Base-by-base conservation (phyloP, 768 basidiomycete species). In the Dacryopinax primogenitus region DNA sequence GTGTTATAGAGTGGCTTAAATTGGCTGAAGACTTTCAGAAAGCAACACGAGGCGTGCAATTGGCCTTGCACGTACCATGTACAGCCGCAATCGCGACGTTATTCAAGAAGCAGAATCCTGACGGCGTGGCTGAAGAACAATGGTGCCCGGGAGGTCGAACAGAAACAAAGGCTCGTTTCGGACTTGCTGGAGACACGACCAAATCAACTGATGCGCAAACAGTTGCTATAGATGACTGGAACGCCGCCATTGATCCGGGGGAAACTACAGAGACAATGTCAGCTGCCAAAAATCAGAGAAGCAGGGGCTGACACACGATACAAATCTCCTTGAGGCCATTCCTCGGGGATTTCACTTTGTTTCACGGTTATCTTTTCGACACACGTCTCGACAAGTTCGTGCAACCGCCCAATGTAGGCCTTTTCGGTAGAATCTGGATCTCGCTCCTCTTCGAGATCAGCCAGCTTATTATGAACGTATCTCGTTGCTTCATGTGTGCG, bases 51-150 rank as follows among this genome's bases (percentile, higher is more conserved):
- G n/a, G n/a, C 37, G 34, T 33, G 11, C 9, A 11, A 63, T 62
- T 12, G 13, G 32, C 21, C 2, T 28, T 28, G 21, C 32, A 7
- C 3, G 26, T 11, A 92, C 92, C 94, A 72, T 97, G 91, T 15
- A 92, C 91, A 33, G 92, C 92, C 0, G 81, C 93, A 1, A 97
- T 81, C 0, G 87, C 86, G 0, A 96, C 88, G 71, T 98, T 99
- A 69, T 97, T 97, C 33, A 96, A 82, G 69, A 94, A 96, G 74
- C 95, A 97, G 73, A 97, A 98, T 0, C 95, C 95, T 11, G 84
- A 86, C 0, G 95, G 95, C 0, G 83, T 83, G 66, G 92, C 84
- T 74, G 93, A 92, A 1, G 90, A 90, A 71, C 93, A 95, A 70
- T 97, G 93, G 78, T 96, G 93, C 1, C 95, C 94, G 0, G 94